These are phyloP conservation scores for Tripidium arundinaceum DNA, from an alignment of 202 grass and related monocot species.

Conservation along the genomic window DNA sequence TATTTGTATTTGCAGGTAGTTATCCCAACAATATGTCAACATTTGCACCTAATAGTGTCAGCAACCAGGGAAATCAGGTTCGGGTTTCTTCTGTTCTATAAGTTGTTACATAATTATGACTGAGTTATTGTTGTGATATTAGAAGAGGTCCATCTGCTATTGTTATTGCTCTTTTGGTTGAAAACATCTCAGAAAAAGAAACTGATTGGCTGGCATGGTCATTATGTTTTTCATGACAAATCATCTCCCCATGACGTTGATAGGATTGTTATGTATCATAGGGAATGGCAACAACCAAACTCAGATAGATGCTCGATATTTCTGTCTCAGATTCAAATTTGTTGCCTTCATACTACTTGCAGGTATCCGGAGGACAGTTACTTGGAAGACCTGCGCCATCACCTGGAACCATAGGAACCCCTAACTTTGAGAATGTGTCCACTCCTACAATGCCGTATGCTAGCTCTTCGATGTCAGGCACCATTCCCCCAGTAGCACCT, in stretches of 20 bases:
- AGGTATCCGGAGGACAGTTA: conserved; percentile 66
- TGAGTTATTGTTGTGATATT: conserved; percentile 24
- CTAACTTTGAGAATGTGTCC: conserved; percentile 78
- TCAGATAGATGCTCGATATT: background rate
- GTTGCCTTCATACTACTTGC: conserved; percentile 31
- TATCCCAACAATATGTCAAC: conserved; percentile 57
- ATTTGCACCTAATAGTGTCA: conserved; percentile 49
- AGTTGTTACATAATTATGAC: too few relatives aligned
- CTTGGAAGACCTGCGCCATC: conserved; percentile 78
- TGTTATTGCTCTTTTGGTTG: conserved; percentile 1
- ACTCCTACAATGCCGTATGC: conserved; percentile 87
- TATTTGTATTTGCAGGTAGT: conserved; percentile 43
- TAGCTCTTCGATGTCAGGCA: conserved; percentile 80
- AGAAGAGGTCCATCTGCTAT: conserved; percentile 12
- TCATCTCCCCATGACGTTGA: background rate
- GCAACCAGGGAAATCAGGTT: conserved; percentile 53
- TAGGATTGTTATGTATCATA: conserved; percentile 18
- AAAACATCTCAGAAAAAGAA: too few relatives aligned
- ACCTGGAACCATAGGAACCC: conserved; percentile 52
- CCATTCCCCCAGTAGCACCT: conserved; percentile 87
- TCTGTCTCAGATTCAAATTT: conserved; percentile 22
- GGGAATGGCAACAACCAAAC: background rate
- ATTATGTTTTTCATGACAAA: conserved; percentile 11
- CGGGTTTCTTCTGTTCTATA: too few relatives aligned
- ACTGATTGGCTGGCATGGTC: too few relatives aligned